Evolutionary conservation across 495 filamentous ascomycete genomes (phyloP).

Genomic region (Poronia punctata): DNA sequence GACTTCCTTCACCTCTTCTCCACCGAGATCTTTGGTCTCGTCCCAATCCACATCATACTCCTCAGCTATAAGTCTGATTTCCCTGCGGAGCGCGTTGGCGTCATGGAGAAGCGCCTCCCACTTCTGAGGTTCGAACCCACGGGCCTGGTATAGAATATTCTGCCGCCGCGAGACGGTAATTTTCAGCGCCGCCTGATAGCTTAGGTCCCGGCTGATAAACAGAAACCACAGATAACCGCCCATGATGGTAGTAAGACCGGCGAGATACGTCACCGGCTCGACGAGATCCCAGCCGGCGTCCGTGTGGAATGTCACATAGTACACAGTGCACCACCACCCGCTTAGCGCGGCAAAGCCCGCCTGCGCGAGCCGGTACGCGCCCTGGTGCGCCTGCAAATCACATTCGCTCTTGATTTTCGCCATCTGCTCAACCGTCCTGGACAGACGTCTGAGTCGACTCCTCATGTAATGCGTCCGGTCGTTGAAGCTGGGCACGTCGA

Average conservation of each 20-base stretch:
- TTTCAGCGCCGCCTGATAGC: slow-evolving; percentile 77
- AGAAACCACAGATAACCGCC: slow-evolving; percentile 90
- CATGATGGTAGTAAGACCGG: slow-evolving; percentile 75
- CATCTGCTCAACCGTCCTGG: slow-evolving; percentile 55
- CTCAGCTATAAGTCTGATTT: slow-evolving; percentile 73
- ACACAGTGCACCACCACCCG: slow-evolving; percentile 76
- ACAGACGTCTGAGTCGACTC: slow-evolving; percentile 63
- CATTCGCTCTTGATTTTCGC: slow-evolving; percentile 74
- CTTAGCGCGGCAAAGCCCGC: slow-evolving; percentile 65
- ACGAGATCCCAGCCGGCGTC: slow-evolving; percentile 83
- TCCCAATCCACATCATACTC: slow-evolving; percentile 97
- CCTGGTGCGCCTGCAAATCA: slow-evolving; percentile 65
- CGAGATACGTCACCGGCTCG: slow-evolving; percentile 86
- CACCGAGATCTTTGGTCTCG: slow-evolving; percentile 69
- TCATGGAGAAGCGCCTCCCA: slow-evolving; percentile 81
- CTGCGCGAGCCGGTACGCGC: slow-evolving; percentile 73
- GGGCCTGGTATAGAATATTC: slow-evolving; percentile 63
- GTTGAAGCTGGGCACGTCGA: slow-evolving; percentile 79
- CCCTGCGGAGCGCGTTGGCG: slow-evolving; percentile 67
- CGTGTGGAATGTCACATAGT: slow-evolving; percentile 71
- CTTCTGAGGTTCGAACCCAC: slow-evolving; percentile 64
- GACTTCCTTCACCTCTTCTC: slow-evolving; percentile 62
- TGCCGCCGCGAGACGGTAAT: slow-evolving; percentile 76
- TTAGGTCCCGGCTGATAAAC: slow-evolving; percentile 84
- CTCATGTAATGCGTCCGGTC: slow-evolving; percentile 86